These are phyloP conservation scores for Metschnikowia lunata DNA, from an alignment of 805 yeast species.

Conservation along the genomic window DNA sequence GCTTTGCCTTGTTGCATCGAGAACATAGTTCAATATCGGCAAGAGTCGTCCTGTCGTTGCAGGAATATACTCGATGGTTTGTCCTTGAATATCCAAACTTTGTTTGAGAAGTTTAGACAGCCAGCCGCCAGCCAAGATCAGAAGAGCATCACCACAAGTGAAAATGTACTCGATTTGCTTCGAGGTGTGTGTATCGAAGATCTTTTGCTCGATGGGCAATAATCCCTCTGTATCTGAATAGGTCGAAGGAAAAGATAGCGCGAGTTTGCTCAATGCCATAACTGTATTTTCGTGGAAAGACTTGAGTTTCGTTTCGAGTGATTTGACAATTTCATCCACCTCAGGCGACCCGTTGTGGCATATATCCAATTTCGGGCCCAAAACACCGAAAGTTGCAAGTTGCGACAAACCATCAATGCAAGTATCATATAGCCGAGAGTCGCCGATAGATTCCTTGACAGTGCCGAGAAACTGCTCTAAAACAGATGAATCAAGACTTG, in stretches of 20 bases:
- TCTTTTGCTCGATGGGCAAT: constrained; percentile 35
- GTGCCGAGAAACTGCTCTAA: constrained; percentile 12
- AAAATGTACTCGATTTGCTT: constrained; percentile 76
- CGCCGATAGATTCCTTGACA: constrained; percentile 17
- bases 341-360: constrained; percentile 10
- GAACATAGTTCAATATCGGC: constrained; percentile 44
- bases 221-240: constrained; percentile 17
- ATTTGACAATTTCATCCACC: constrained; percentile 16
- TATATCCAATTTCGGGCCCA: constrained; percentile 32
- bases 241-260: constrained; percentile 32
- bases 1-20: constrained; percentile 54
- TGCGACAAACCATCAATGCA: constrained; percentile 42
- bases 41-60: constrained; percentile 17
- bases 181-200: constrained; percentile 57
- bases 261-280: constrained; percentile 51
- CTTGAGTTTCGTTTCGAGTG: constrained; percentile 41
- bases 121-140: constrained; percentile 75
- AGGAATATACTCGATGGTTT: constrained; percentile 17
- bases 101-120: constrained; percentile 50
- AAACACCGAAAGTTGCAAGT: constrained; percentile 41
- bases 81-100: constrained; percentile 51
- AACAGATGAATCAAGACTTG: constrained; percentile 10
- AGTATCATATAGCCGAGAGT: constrained; percentile 19
- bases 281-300: constrained; percentile 58
- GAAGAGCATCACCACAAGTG: constrained; percentile 78